Conservation (phyloP, 2,329 filamentous ascomycete species). For the Colletotrichum gloeosporioides region DNA sequence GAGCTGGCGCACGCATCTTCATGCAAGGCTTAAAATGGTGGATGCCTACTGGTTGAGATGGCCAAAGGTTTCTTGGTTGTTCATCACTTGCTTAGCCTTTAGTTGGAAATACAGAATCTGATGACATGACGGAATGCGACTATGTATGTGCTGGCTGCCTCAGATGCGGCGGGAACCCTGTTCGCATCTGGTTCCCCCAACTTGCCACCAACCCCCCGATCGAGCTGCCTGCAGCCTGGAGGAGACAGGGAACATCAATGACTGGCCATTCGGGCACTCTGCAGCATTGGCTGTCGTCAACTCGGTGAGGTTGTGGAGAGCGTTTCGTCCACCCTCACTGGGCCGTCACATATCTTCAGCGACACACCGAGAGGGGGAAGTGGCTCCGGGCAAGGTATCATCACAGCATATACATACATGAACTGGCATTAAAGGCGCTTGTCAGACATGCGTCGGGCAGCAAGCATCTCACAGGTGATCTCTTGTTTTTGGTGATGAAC, state of each 20-base stretch:
- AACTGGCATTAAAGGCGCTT: neutral
- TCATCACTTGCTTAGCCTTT: neutral
- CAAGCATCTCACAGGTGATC: constrained; percentile 6
- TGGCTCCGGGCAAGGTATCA: neutral
- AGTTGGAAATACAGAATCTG: constrained; percentile 1
- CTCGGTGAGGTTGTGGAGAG: constrained; percentile 20
- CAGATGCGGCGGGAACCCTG: neutral
- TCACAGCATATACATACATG: neutral
- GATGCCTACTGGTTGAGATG: neutral
- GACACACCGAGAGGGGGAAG: neutral
- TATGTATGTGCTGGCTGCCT: neutral
- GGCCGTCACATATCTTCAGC: constrained; percentile 5
- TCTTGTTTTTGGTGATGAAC: neutral
- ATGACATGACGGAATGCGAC: neutral
- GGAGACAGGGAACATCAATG: neutral
- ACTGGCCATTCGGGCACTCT: neutral
- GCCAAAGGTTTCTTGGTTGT: neutral
- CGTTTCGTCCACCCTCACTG: neutral
- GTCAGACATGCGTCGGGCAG: constrained; percentile 16
- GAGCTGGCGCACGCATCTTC: constrained; percentile 1
- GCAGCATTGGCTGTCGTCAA: constrained; percentile 7
- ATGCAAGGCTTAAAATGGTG: neutral
- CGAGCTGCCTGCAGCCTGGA: neutral
- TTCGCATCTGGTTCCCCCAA: neutral
- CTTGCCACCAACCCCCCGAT: neutral